A percentile compares a stretch with the other conserved stretches of the same genome.
Evolutionary conservation across 805 yeast species (phyloP).

Genomic region (Yarrowia sp.): DNA sequence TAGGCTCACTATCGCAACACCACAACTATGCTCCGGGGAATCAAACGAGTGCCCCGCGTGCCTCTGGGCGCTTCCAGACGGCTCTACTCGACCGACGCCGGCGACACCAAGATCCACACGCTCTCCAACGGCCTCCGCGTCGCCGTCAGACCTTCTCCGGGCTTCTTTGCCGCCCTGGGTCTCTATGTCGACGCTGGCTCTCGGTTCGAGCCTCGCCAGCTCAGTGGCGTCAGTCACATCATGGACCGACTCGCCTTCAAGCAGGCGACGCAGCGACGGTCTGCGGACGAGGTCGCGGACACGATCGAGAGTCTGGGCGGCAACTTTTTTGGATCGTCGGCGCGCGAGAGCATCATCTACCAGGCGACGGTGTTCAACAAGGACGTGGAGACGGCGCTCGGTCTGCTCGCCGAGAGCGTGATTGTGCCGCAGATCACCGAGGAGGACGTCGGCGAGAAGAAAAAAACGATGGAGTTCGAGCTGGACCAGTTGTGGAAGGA

Average conservation of each 20-base stretch:
- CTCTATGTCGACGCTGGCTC: slow-evolving; percentile 89
- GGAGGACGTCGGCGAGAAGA: slow-evolving; percentile 71
- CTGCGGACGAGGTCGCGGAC: slow-evolving; percentile 71
- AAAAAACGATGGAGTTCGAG: slow-evolving; percentile 74
- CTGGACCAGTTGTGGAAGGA: slow-evolving; percentile 76
- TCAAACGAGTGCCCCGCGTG: slow-evolving; percentile 1
- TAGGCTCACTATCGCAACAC: background rate
- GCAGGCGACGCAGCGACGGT: slow-evolving; percentile 36
- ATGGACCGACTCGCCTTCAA: slow-evolving; percentile 77
- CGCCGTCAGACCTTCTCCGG: slow-evolving; percentile 81
- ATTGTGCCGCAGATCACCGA: slow-evolving; percentile 64
- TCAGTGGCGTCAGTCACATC: slow-evolving; percentile 78
- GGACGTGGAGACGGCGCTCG: slow-evolving; percentile 77
- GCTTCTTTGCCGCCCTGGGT: slow-evolving; percentile 89
- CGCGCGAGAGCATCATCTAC: slow-evolving; percentile 87
- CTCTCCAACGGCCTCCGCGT: slow-evolving; percentile 76
- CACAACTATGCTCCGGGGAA: background rate
- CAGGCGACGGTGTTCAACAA: slow-evolving; percentile 91
- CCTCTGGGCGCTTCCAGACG: background rate
- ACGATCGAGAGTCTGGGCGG: slow-evolving; percentile 82
- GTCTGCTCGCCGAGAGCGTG: slow-evolving; percentile 73
- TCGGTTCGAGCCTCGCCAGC: slow-evolving; percentile 61
- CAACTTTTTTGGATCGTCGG: slow-evolving; percentile 87
- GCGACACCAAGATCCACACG: slow-evolving; percentile 34
- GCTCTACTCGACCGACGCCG: slow-evolving; percentile 4